Conservation (phyloP, 345 rosid species). For the Cardiospermum halicacabum region DNA sequence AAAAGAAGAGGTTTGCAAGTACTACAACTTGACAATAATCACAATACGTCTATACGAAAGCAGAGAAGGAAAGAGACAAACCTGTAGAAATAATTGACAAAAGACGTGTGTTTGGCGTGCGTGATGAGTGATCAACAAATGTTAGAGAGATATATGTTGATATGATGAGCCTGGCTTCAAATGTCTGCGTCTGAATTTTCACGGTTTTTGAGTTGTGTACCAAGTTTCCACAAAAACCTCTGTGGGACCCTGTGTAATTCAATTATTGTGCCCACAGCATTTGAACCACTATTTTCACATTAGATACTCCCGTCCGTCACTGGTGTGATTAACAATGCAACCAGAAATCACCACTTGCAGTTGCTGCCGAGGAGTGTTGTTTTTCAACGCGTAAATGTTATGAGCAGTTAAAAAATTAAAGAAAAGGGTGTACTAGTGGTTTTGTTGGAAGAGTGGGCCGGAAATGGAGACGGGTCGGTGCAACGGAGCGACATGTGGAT, state of each 20-base stretch:
- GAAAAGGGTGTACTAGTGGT: no score
- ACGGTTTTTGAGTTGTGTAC: background rate
- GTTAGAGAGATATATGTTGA: no score
- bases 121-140: no score
- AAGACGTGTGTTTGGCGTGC: no score
- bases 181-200: background rate
- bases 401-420: no score
- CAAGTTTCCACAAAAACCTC: background rate
- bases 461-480: background rate
- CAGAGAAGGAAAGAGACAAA: background rate
- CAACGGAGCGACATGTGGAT: constrained; percentile 10
- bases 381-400: no score
- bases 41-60: background rate
- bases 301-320: no score
- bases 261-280: background rate
- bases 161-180: background rate
- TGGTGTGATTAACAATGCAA: no score
- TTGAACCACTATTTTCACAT: background rate
- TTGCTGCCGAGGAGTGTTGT: no score
- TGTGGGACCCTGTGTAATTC: background rate
- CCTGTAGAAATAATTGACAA: background rate
- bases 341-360: no score
- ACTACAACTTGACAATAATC: background rate
- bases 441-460: no score
- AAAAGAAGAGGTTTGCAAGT: background rate